Conservation (phyloP, 805 yeast genomes). For the Nakazawaea wyomingensis region DNA sequence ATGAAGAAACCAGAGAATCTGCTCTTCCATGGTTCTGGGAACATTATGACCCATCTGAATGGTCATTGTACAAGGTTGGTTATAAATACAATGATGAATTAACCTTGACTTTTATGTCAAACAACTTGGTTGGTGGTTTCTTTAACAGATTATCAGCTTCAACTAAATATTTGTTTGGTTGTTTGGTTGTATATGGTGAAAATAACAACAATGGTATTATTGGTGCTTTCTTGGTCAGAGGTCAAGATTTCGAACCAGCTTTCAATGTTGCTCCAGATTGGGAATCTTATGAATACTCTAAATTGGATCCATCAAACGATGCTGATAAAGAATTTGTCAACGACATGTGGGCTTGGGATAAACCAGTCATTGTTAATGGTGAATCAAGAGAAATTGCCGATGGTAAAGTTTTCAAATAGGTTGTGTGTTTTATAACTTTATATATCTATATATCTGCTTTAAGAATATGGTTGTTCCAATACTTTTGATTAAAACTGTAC, state of each 20-base stretch:
- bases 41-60: constrained; percentile 77
- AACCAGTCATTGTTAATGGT: constrained; percentile 73
- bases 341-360: constrained; percentile 91
- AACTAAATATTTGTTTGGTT: constrained; percentile 81
- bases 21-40: constrained; percentile 96
- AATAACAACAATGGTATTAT: constrained; percentile 90
- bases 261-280: constrained; percentile 93
- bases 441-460: not conserved
- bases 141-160: constrained; percentile 83
- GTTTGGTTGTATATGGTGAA: constrained; percentile 84
- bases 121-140: constrained; percentile 89
- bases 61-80: constrained; percentile 83
- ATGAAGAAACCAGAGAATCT: constrained; percentile 81
- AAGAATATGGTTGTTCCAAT: not conserved
- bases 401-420: constrained; percentile 85
- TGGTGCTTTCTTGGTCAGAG: constrained; percentile 84
- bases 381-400: constrained; percentile 74
- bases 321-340: constrained; percentile 67
- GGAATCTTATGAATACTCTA: constrained; percentile 77
- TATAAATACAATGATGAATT: constrained; percentile 92
- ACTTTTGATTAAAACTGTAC: too few species aligned
- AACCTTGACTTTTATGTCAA: constrained; percentile 87
- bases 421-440: not conserved
- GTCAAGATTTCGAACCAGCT: constrained; percentile 77
- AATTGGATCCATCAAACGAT: constrained; percentile 65